phyloP scores from a whole-genome alignment of 73 alveolate species.

The Symbiodinium pilosum region DNA sequence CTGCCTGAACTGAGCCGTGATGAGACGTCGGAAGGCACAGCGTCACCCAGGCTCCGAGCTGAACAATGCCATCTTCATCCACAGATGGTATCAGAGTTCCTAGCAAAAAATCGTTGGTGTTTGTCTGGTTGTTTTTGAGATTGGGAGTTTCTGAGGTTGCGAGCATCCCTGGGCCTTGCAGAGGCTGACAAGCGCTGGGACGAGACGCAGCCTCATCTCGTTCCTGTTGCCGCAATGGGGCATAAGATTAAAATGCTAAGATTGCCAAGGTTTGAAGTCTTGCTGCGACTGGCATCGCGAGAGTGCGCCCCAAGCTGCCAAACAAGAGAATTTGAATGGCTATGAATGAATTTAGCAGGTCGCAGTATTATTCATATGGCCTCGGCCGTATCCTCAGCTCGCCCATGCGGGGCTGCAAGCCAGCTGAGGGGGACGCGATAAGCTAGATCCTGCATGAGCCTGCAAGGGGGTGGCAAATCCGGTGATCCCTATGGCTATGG shows the following conservation, averaged over 20 bases:
- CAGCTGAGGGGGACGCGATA: too few relatives aligned
- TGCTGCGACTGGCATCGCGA: slow-evolving; percentile 88
- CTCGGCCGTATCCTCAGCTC: slow-evolving; percentile 1
- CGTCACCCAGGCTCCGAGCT: neutral
- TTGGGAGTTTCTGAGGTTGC: slow-evolving; percentile 49
- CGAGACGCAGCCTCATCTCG: slow-evolving; percentile 31
- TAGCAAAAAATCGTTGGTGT: too few relatives aligned
- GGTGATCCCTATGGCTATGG: slow-evolving; percentile 51
- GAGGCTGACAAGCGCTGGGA: slow-evolving; percentile 78
- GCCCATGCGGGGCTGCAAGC: too few relatives aligned
- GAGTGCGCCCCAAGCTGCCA: slow-evolving; percentile 25
- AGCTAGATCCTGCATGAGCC: too few relatives aligned
- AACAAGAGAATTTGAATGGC: neutral
- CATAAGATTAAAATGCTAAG: neutral
- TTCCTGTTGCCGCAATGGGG: neutral
- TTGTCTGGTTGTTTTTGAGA: too few relatives aligned
- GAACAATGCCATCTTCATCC: neutral
- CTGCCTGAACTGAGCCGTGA: too few relatives aligned
- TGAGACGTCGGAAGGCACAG: too few relatives aligned
- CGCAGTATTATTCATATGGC: slow-evolving; percentile 60
- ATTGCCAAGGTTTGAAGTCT: slow-evolving; percentile 31
- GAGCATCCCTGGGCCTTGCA: slow-evolving; percentile 44
- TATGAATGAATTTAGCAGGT: neutral
- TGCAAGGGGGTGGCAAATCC: slow-evolving; percentile 36
- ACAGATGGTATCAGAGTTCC: neutral